phyloP scores from a whole-genome alignment of 768 basidiomycete species.

The Mycena polygramma region DNA sequence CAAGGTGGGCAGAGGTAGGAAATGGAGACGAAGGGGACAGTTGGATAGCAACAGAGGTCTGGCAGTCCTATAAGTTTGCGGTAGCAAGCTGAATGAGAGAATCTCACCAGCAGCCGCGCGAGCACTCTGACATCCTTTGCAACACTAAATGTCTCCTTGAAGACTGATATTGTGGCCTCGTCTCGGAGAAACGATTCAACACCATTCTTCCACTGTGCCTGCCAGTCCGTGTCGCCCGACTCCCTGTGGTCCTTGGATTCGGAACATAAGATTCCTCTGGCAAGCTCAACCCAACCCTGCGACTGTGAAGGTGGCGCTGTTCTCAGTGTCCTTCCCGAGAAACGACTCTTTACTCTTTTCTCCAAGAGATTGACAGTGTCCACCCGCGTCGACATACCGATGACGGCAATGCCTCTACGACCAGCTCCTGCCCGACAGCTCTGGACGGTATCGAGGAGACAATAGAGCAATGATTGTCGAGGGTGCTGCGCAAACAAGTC shows the following conservation, averaged over 20 bases:
- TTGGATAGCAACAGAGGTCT: constrained; percentile 61
- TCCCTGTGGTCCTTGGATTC: constrained; percentile 41
- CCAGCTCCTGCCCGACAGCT: constrained; percentile 74
- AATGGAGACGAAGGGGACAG: constrained; percentile 67
- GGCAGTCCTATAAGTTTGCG: constrained; percentile 11
- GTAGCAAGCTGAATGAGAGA: neutral
- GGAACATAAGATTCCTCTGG: constrained; percentile 59
- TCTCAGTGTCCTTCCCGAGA: constrained; percentile 91
- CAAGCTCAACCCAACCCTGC: constrained; percentile 63
- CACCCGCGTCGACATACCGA: constrained; percentile 89
- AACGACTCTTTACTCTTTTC: constrained; percentile 97
- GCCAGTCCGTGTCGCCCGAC: constrained; percentile 67
- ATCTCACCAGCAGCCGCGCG: constrained; percentile 70
- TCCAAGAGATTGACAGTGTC: constrained; percentile 92
- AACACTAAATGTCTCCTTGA: constrained; percentile 74
- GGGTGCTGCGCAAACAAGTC: constrained; percentile 94
- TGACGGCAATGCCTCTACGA: constrained; percentile 81
- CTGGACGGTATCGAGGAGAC: constrained; percentile 94
- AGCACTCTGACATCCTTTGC: constrained; percentile 72
- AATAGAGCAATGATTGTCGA: constrained; percentile 94
- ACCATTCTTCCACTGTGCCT: constrained; percentile 64
- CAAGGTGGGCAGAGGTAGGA: constrained; percentile 61
- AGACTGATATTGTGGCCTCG: constrained; percentile 53
- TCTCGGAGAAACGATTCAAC: constrained; percentile 73
- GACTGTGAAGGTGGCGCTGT: constrained; percentile 71